A percentile compares a stretch with the other conserved stretches of the same genome.
These are phyloP conservation scores for Aspergillus niger DNA, from an alignment of 2,329 filamentous ascomycete genomes.

Conservation along the genomic window DNA sequence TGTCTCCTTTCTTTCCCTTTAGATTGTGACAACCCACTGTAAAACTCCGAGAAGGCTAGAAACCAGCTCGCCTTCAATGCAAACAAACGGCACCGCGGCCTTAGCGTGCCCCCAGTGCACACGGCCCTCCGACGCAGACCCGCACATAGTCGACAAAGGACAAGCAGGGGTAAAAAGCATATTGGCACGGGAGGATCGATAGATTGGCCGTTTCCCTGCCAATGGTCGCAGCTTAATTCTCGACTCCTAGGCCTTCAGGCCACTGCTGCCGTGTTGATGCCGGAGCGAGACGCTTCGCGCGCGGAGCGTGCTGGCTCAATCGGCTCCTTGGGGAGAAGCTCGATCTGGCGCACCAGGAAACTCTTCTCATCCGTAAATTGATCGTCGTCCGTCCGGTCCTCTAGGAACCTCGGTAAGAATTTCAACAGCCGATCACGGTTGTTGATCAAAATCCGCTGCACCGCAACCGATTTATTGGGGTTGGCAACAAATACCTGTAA, in stretches of 20 bases:
- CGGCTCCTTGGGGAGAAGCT: conserved; percentile 48
- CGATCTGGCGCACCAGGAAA: conserved; percentile 93
- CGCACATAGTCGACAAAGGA: conserved; percentile 8
- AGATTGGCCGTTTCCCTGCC: not conserved
- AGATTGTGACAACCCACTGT: conserved; percentile 18
- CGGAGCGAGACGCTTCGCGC: conserved; percentile 30
- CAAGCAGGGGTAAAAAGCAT: conserved; percentile 7
- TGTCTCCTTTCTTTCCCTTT: not conserved
- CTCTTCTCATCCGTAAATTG: conserved; percentile 98
- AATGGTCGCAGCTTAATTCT: not conserved
- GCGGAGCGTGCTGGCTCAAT: conserved; percentile 37
- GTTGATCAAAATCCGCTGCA: conserved; percentile 94
- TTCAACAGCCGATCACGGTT: conserved; percentile 88
- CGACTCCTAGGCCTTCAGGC: conserved; percentile 20
- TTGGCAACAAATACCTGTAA: conserved; percentile 89
- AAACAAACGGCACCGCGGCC: conserved; percentile 18
- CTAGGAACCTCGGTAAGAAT: conserved; percentile 88
- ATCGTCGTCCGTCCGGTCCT: conserved; percentile 94
- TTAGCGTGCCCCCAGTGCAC: conserved; percentile 14
- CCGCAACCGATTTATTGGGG: conserved; percentile 94
- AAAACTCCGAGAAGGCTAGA: conserved; percentile 24
- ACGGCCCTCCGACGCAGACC: not conserved
- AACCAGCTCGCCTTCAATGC: conserved; percentile 29
- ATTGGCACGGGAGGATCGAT: conserved; percentile 1
- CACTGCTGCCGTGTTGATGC: conserved; percentile 32